Base-by-base conservation (phyloP, 1,284 basidiomycete species). In the Tremellales sp. region DNA sequence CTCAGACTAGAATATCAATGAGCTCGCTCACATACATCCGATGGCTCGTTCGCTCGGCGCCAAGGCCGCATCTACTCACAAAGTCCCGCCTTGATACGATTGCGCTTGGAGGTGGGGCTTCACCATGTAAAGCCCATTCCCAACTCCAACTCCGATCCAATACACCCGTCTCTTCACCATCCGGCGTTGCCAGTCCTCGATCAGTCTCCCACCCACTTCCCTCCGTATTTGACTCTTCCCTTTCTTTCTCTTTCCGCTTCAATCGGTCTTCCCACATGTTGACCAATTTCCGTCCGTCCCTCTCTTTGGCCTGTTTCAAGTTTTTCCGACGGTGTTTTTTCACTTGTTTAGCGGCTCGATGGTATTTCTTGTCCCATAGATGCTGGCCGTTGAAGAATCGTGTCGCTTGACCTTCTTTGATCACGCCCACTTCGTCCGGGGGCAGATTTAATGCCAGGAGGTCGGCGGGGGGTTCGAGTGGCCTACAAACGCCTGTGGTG, bases 401-500 rank as follows among this genome's bases (percentile, higher is more conserved):
- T 57, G 72, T 62, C 2, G 70, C 73, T 0, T 76, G 73, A 0
- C 74, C 76, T 53, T 75, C 75, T 56, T 79, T 77, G 60, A 81
- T 73, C 19, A 72, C 50, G 0, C 80, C 80, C 19, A 39, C 19
- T 41, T 82, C 75, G 21, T 86, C 82, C 0, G 77, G 68, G 0
- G 81, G 79, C 39, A 93, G 71, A 7, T 76, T 78, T 37, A 94
- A 76, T 0, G 83, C 86, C 5, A 75, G 72, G 0, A 97, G 77
- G 41, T 86, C 80, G 1, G 77, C 69, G 52, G 81, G 79, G 0
- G 83, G 77, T 64, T 97, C 92, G 56, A 98, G 78, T 0, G 85
- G 80, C 10, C 92, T 82, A 15, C 89, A 78, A 6, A 82, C 73
- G 6, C 94, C 94, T 21, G 79, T 78, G 3, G 85, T 84, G 17